phyloP scores from a whole-genome alignment of 176 grass and related monocot genomes.

The Chrysopogon serrulatus region DNA sequence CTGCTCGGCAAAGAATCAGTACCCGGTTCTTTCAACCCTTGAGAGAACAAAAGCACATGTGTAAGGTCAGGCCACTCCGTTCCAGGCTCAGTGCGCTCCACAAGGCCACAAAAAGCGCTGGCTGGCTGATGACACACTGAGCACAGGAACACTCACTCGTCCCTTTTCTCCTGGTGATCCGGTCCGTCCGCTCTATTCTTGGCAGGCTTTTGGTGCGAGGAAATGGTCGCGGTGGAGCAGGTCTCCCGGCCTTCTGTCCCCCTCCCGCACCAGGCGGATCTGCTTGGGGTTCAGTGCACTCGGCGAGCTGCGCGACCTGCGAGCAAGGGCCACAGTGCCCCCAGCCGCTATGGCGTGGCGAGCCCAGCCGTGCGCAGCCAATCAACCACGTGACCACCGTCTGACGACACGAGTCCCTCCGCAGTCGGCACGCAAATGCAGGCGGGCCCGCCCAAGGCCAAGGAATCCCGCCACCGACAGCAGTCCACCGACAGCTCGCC shows the following conservation, averaged over 20 bases:
- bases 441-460: constrained; percentile 20
- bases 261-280: neutral
- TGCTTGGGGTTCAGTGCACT: constrained; percentile 27
- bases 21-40: neutral
- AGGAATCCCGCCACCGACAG: constrained; percentile 71
- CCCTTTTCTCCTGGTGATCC: neutral
- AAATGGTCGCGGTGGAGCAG: neutral
- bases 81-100: neutral
- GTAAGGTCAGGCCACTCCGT: neutral
- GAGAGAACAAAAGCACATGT: neutral
- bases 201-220: neutral
- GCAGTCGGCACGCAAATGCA: neutral
- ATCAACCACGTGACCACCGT: constrained; percentile 1
- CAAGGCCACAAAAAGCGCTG: too few relatives aligned
- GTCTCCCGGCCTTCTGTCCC: neutral
- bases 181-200: neutral
- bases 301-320: neutral
- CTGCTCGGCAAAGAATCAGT: too few relatives aligned
- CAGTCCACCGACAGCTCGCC: constrained; percentile 68
- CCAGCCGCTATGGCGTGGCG: too few relatives aligned
- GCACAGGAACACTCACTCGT: neutral
- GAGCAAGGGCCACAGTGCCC: too few relatives aligned
- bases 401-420: constrained; percentile 29
- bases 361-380: neutral
- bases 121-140: too few relatives aligned